These are phyloP conservation scores for Fusarium lateritium DNA, from an alignment of 2,329 filamentous ascomycete genomes.

Conservation along the genomic window DNA sequence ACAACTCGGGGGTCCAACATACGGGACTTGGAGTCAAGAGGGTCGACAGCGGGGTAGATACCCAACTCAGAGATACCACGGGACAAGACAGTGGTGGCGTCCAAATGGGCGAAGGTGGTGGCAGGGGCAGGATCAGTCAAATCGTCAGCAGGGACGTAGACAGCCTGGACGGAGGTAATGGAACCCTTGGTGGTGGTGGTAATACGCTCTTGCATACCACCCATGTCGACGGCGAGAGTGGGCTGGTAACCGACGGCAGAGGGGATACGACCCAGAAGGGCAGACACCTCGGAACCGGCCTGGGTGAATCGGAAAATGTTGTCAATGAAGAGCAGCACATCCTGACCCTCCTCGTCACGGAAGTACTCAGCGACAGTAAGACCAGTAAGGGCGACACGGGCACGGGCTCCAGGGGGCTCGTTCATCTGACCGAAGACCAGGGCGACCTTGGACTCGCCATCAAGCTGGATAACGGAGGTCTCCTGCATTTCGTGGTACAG, in stretches of 20 bases:
- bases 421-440: constrained; percentile 99
- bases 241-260: constrained; percentile 99
- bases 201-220: constrained; percentile 99
- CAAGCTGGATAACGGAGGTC: constrained; percentile 98
- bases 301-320: constrained; percentile 99
- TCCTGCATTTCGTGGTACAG: constrained; percentile 99
- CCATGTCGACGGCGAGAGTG: constrained; percentile 98
- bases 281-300: constrained; percentile 99
- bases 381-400: constrained; percentile 98
- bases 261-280: constrained; percentile 98
- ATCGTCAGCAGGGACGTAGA: constrained; percentile 99
- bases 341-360: constrained; percentile 82
- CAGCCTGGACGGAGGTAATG: constrained; percentile 99
- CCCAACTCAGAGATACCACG: constrained; percentile 99
- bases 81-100: constrained; percentile 99
- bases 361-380: constrained; percentile 87
- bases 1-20: constrained; percentile 99
- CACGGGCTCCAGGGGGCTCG: constrained; percentile 99
- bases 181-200: constrained; percentile 99
- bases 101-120: constrained; percentile 99
- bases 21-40: constrained; percentile 99
- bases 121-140: constrained; percentile 99
- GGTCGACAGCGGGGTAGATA: constrained; percentile 99
- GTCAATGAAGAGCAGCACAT: constrained; percentile 99
- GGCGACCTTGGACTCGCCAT: constrained; percentile 99